Evolutionary conservation across 345 rosid species (phyloP).

Genomic region (Pseudoturritis turrita): DNA sequence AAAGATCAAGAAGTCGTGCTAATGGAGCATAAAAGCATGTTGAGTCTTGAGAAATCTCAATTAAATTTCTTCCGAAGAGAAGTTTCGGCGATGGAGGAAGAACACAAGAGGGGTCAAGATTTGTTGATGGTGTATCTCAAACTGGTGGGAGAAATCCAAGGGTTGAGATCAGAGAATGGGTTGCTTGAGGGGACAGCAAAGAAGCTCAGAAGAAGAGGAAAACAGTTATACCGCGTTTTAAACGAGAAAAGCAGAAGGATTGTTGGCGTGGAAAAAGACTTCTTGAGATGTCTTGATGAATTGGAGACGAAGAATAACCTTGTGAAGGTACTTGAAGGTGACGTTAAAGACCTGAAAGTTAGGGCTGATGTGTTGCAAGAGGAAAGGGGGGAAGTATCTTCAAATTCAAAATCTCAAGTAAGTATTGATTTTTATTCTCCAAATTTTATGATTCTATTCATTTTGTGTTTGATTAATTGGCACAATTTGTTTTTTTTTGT

Average conservation of each 20-base stretch:
- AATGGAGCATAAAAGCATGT: conserved; percentile 42
- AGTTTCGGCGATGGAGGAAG: conserved; percentile 43
- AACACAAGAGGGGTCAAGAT: conserved; percentile 35
- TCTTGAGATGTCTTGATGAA: conserved; percentile 21
- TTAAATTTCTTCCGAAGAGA: conserved; percentile 47
- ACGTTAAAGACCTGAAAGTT: conserved; percentile 33
- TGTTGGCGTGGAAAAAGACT: conserved; percentile 36
- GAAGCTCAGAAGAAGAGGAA: conserved; percentile 44
- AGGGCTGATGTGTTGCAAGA: conserved; percentile 29
- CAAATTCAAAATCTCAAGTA: conserved; percentile 40
- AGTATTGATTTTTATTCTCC: neutral
- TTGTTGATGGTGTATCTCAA: conserved; percentile 36
- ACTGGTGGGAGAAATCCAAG: conserved; percentile 36
- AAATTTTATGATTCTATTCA: neutral
- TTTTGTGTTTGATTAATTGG: neutral
- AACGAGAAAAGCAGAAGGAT: conserved; percentile 37
- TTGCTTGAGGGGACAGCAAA: conserved; percentile 46
- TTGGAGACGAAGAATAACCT: conserved; percentile 28
- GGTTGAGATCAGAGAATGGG: conserved; percentile 37
- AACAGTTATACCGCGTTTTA: conserved; percentile 25
- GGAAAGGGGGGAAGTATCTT: conserved; percentile 37
- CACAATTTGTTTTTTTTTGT: too few species aligned
- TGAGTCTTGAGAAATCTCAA: conserved; percentile 37
- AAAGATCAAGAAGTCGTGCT: conserved; percentile 60
- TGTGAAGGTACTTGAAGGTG: conserved; percentile 41